Base-by-base conservation (phyloP, 352 stramenopile species). In the Phytophthora multivora region DNA sequence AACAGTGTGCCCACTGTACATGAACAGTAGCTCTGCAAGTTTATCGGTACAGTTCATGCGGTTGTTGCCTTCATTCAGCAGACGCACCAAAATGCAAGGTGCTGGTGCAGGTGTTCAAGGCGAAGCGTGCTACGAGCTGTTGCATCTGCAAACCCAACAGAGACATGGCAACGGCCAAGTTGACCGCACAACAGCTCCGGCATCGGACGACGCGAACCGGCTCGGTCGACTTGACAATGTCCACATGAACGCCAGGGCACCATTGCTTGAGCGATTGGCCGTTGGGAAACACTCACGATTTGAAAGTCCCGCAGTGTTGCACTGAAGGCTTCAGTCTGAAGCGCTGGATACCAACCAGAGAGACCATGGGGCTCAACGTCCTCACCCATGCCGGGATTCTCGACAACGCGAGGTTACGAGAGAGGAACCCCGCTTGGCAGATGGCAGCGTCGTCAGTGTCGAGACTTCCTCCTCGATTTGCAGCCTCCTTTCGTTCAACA, bases 151-250 rank as follows among this genome's bases (percentile, higher is more conserved):
- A 45, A 16, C 2, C 26, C 51, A 49, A n/a, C 58, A 67, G 43
- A 63, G 30, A 68, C 52, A 56, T 50, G 51, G 51, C 46, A 60
- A 10, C 10, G 26, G 28, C 28, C 28, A 33, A 33, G 28, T 13
- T 33, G 28, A 10, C 35, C 13, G 35, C 35, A n/a, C n/a, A 41
- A 41, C 35, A 19, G 35, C 13, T 36, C 21, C 13, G 12, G 42
- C 59, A 52, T 47, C 38, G 59, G 59, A 67, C 59, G 60, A 63
- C 52, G 60, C 52, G 52, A 68, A 63, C 60, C 36, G 59, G 59
- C 59, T 67, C 51, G 59, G 59, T 35, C 51, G 45, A 35, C 41
- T 48, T 52, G 28, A 38, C 30, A 51, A 33, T 33, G 28, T 8
- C 28, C 28, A 33, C 18, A 25, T 50, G 50, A 66, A 52, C 59